Percentiles rank a stretch among this genome's conserved stretches.
These are phyloP conservation scores for Lentinus polychrous DNA, from an alignment of 1,284 basidiomycete species.

Conservation along the genomic window DNA sequence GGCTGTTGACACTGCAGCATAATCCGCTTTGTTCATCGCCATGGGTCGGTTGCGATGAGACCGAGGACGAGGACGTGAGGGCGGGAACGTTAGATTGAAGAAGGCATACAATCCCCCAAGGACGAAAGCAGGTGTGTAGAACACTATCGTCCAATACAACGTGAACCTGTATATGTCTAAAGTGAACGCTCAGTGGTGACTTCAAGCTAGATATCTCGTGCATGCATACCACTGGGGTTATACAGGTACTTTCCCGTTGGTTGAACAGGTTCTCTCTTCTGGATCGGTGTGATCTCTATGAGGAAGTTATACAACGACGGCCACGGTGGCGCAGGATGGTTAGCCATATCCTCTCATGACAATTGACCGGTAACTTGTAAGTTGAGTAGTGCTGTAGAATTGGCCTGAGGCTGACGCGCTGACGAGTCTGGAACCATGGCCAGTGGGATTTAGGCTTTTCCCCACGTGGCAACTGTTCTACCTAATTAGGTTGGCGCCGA, in stretches of 20 bases:
- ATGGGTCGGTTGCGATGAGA: conserved; percentile 11
- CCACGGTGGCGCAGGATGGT: conserved; percentile 26
- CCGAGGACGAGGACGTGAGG: conserved; percentile 17
- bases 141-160: conserved; percentile 77
- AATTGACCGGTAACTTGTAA: too few relatives aligned
- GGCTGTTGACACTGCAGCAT: conserved; percentile 12
- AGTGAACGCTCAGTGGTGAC: not conserved
- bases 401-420: too few relatives aligned
- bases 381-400: too few relatives aligned
- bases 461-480: too few relatives aligned
- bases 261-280: conserved; percentile 29
- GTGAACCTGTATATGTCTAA: conserved; percentile 79
- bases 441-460: too few relatives aligned
- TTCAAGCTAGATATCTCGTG: conserved; percentile 2
- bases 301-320: conserved; percentile 43
- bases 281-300: conserved; percentile 33
- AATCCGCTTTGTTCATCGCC: conserved; percentile 9
- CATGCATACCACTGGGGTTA: conserved; percentile 24
- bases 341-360: not conserved
- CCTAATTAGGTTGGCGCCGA: too few relatives aligned
- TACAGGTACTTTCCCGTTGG: conserved; percentile 26
- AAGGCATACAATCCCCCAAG: conserved; percentile 66
- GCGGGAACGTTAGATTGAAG: conserved; percentile 57
- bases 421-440: too few relatives aligned
- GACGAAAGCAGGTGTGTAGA: conserved; percentile 67